Evolutionary conservation across 2,329 filamentous ascomycete genomes (phyloP), one percentile per base, ranked within the genome.

Genomic region (Lasiodiplodia sp.): DNA sequence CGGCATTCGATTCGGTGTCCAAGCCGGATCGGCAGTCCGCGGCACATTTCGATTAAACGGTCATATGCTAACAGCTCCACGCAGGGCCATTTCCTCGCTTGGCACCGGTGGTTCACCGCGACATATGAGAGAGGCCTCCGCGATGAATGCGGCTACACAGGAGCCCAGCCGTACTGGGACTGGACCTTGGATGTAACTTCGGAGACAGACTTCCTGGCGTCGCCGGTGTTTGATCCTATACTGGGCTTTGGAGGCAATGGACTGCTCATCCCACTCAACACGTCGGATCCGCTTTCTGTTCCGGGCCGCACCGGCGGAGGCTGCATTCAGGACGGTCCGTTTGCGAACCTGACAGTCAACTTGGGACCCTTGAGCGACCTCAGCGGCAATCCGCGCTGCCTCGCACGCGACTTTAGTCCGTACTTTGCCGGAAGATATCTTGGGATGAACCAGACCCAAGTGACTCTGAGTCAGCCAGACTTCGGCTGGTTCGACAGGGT

Each of bases 271-370:
- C 16, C 38, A 16, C 53, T 58, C 18, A 49, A 38, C 28, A 8
- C n/a, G 12, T 56, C 53, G 14, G 38, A 67, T 40, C 31, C 52
- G 23, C 44, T 47, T 11, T 57, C 34, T n/a, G 64, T 67, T 11
- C 40, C 53, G n/a, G 40, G 65, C 5, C 23, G 55, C n/a, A 25
- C 53, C 7, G 87, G 87, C 11, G 87, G 87, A 44, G 87, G 87
- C 1, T 88, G 86, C 73, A 79, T 89, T 3, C 79, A 75, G n/a
- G 80, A 78, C 0, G 86, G 86, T 0, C 86, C 86, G 0, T 87
- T 88, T 76, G 82, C 79, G 71, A 79, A 87, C 72, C 76, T 72
- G 71, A 72, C 71, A 1, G 79, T 83, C 40, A 82, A 81, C 68
- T 77, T 84, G 0, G 86, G 86, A 0, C 87, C 87, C 1, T 81